Evolutionary conservation across 352 stramenopile species (phyloP).

Genomic region (Phytophthora idaei): DNA sequence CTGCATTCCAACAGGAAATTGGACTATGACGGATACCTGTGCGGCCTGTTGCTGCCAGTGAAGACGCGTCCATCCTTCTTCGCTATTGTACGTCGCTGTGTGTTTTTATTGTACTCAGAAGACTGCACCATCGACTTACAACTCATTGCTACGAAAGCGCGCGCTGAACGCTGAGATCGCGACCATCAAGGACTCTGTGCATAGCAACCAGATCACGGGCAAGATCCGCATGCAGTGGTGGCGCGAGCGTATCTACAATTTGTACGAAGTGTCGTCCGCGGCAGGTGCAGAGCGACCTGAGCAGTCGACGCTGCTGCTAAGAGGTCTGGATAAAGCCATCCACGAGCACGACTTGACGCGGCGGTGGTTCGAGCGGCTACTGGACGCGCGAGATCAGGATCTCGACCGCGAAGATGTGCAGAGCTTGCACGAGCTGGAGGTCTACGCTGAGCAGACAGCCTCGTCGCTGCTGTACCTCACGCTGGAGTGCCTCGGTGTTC

Average conservation of each 20-base stretch:
- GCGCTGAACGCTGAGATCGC: conserved; percentile 92
- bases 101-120: not conserved
- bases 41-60: conserved; percentile 71
- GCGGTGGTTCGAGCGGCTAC: conserved; percentile 91
- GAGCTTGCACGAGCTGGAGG: conserved; percentile 77
- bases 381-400: conserved; percentile 90
- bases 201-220: conserved; percentile 84
- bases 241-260: conserved; percentile 80
- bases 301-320: conserved; percentile 67
- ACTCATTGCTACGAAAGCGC: conserved; percentile 43
- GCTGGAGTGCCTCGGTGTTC: conserved; percentile 84
- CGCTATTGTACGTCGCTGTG: conserved; percentile 60
- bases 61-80: conserved; percentile 74
- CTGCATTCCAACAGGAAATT: conserved; percentile 52
- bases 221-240: conserved; percentile 95
- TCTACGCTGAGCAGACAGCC: conserved; percentile 89
- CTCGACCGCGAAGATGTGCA: conserved; percentile 80
- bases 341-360: conserved; percentile 80
- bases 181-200: conserved; percentile 88
- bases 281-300: conserved; percentile 37
- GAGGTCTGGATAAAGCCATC: conserved; percentile 70
- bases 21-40: conserved; percentile 88
- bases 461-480: conserved; percentile 91
- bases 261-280: conserved; percentile 50
- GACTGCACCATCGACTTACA: not conserved